phyloP scores from a whole-genome alignment of 139 green algal species.

The Deuterostichococcus epilithicus region DNA sequence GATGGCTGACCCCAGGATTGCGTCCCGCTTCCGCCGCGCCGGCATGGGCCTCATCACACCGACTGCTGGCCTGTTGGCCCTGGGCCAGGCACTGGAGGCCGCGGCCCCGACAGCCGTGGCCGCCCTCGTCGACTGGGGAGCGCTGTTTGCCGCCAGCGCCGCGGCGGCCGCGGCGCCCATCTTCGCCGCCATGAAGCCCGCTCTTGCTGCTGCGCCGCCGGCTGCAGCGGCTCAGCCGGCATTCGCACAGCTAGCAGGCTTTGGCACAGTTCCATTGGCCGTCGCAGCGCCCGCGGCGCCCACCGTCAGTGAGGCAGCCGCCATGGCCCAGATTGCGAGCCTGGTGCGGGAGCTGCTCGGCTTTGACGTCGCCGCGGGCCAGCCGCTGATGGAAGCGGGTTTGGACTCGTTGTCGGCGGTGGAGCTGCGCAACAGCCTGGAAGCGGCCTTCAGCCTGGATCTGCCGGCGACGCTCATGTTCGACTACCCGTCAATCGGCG shows the following conservation, averaged over 20 bases:
- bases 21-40: constrained; percentile 4
- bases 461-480: constrained; percentile 64
- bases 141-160: neutral
- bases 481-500: constrained; percentile 61
- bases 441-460: constrained; percentile 46
- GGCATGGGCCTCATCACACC: constrained; percentile 20
- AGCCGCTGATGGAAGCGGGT: constrained; percentile 65
- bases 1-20: neutral
- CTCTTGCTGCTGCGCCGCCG: neutral
- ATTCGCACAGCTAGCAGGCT: neutral
- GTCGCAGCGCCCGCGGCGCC: neutral
- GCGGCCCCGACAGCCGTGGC: neutral
- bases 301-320: neutral
- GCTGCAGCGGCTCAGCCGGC: neutral
- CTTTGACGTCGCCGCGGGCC: neutral
- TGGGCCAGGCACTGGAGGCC: neutral
- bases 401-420: constrained; percentile 78
- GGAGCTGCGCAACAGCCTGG: constrained; percentile 78
- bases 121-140: neutral
- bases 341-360: neutral
- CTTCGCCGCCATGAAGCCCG: neutral
- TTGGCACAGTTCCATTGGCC: neutral
- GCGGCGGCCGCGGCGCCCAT: neutral
- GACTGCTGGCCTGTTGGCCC: neutral
- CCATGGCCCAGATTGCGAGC: neutral